Evolutionary conservation across 2,329 filamentous ascomycete species (phyloP), one percentile per base, ranked within the genome.

Genomic region (Bipolaris cookei): DNA sequence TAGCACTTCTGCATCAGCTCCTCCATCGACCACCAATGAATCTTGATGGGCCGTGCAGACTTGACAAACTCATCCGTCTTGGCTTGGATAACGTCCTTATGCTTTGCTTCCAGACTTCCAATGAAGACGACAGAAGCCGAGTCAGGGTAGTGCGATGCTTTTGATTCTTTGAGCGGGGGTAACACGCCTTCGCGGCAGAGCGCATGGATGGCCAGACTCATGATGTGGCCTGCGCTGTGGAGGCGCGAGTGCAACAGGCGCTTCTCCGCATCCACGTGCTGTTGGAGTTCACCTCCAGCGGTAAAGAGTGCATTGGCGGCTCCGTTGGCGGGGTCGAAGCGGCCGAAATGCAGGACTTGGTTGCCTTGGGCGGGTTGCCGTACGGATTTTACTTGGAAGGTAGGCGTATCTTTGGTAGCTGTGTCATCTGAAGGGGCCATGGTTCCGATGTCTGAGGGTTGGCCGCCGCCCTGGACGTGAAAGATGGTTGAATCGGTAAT

Each of bases 221-320:
- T 82, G 3, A 91, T 84, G 65, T 92, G 90, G 32, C 90, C 90
- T 0, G 88, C 89, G 0, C 89, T 91, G 74, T 92, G 90, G 0
- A 89, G 81, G 1, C 89, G 83, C 0, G 88, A 90, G 76, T 88
- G 86, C 0, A 90, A 78, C 0, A 80, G 68, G 0, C 90, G 82
- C 62, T 86, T 88, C 16, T 84, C 81, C 0, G 66, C 75, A 69
- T 92, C 84, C 54, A 92, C 85, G 11, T 68, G 63, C 67, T 90
- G 89, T 6, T 77, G 75, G 13, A 88, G 78, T 20, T 11, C n/a
- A 4, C 35, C 38, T n/a, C 61, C 47, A 1, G 25, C 11, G 3
- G 48, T 6, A 0, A 47, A 47, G 0, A 42, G 3, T 53, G 30
- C 61, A 23, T 18, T 45, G 28, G 10, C 10, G 10, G 42, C 1